Evolutionary conservation across 768 basidiomycete species (phyloP).

Genomic region (Amanita polypyramis): DNA sequence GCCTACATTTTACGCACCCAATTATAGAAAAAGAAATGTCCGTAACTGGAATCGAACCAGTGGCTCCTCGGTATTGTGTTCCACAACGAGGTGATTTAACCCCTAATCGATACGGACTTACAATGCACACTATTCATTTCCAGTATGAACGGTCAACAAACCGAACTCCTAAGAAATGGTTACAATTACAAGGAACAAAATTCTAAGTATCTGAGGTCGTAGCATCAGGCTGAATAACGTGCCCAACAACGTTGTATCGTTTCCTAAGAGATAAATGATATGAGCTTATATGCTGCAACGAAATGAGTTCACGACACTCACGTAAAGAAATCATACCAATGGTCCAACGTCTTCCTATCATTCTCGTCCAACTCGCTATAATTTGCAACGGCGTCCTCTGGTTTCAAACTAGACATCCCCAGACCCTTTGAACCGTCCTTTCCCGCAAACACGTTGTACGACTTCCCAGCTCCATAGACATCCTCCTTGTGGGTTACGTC

Average conservation of each 20-base stretch:
- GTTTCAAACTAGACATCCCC: conserved; percentile 81
- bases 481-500: conserved; percentile 81
- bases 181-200: no score
- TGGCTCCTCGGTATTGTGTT: conserved; percentile 18
- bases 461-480: conserved; percentile 76
- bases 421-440: conserved; percentile 88
- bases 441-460: conserved; percentile 84
- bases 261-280: conserved; percentile 34
- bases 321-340: conserved; percentile 85
- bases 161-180: no score
- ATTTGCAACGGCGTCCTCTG: conserved; percentile 81
- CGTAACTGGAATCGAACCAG: conserved; percentile 24
- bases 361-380: conserved; percentile 65
- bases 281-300: neutral
- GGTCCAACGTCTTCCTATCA: conserved; percentile 72
- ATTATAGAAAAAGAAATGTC: conserved; percentile 14
- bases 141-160: neutral
- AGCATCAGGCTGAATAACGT: conserved; percentile 27
- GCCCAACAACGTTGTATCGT: conserved; percentile 83
- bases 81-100: conserved; percentile 26
- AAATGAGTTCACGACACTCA: conserved; percentile 30
- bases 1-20: no score
- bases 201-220: no score
- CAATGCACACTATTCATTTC: neutral
- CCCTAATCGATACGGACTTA: conserved; percentile 21